Base-by-base conservation (phyloP, 1,284 basidiomycete genomes). In the Cryptococcus depauperatus region DNA sequence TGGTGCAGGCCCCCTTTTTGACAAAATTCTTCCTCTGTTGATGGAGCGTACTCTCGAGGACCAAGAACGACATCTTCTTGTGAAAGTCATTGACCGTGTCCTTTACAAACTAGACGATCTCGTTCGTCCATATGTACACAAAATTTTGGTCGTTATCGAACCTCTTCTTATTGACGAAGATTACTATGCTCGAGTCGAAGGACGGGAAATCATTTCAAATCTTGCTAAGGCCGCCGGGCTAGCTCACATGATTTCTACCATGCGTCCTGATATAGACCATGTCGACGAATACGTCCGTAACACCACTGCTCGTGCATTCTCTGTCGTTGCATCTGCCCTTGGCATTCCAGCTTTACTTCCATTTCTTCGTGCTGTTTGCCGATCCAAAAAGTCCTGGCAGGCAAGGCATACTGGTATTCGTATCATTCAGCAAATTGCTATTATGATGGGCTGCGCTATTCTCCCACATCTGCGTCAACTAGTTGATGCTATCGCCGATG, bases 371-470 rank as follows among this genome's bases (percentile, higher is more conserved):
- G 95, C 93, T 35, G 92, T 98, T 43, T 98, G 93, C 74, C 84
- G 90, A 47, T 93, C 89, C 47, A 98, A 98, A 73, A 98, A 98
- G 74, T 97, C 91, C 16, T 97, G 95, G 95, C 95, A 98, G 71
- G 95, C 95, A 10, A 83, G 93, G 51, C 95, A 98, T 71, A 98
- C 95, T 2, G 93, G 95, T 73, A 97, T 98, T 62, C 90, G 92
- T 62, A 98, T 98, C 57, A 90, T 98, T 18, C 95, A 99, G 73
- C 95, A 98, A 70, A 98, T 99, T 49, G 92, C 95, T 18, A 95
- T 98, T 66, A 96, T 98, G 91, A 97, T 97, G 91, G 93, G 95
- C 18, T 97, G 93, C 61, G 95, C 93, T n/a, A 86, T 98, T 28
- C 79, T 98, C 4, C 95, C 95, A 14, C 95, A 98, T 70, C 77